Evolutionary conservation across 192 early-diverging fungal genomes (phyloP).

Genomic region (Coemansia sp.): DNA sequence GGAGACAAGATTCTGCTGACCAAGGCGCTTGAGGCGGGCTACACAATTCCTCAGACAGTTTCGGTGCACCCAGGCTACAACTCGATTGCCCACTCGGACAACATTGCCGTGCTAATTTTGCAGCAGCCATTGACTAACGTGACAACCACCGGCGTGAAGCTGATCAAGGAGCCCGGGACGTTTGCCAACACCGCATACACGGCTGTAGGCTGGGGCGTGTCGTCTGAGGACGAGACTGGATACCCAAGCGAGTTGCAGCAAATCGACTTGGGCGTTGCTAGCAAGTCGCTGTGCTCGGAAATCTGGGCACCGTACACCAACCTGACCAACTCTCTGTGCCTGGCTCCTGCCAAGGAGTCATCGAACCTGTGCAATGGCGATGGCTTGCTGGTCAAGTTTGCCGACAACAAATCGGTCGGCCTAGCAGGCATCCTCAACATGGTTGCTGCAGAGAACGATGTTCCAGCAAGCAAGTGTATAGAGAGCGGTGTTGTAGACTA

Average conservation of each 20-base stretch:
- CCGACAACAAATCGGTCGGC: constrained; percentile 22
- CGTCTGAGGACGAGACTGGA: neutral
- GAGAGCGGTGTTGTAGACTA: constrained; percentile 24
- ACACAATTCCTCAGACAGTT: constrained; percentile 24
- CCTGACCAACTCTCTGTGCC: constrained; percentile 51
- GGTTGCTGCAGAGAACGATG: constrained; percentile 30
- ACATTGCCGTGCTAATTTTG: constrained; percentile 38
- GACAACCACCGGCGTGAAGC: constrained; percentile 16
- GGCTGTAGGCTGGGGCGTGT: constrained; percentile 27
- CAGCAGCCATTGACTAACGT: constrained; percentile 29
- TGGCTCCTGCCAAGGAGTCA: constrained; percentile 26
- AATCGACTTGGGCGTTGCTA: constrained; percentile 27
- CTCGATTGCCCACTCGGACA: constrained; percentile 47
- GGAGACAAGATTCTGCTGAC: constrained; percentile 10
- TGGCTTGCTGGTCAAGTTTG: constrained; percentile 39
- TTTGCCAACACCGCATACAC: constrained; percentile 23
- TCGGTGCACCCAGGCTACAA: constrained; percentile 42
- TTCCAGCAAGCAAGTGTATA: constrained; percentile 28
- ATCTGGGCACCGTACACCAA: constrained; percentile 43
- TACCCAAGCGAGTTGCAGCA: constrained; percentile 20
- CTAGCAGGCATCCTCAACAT: constrained; percentile 50
- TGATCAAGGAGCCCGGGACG: constrained; percentile 30
- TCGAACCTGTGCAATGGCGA: constrained; percentile 43
- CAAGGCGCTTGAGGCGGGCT: constrained; percentile 17
- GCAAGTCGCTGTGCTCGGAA: constrained; percentile 31